Conservation (phyloP, 345 rosid genomes). For the Populus ilicifolia region DNA sequence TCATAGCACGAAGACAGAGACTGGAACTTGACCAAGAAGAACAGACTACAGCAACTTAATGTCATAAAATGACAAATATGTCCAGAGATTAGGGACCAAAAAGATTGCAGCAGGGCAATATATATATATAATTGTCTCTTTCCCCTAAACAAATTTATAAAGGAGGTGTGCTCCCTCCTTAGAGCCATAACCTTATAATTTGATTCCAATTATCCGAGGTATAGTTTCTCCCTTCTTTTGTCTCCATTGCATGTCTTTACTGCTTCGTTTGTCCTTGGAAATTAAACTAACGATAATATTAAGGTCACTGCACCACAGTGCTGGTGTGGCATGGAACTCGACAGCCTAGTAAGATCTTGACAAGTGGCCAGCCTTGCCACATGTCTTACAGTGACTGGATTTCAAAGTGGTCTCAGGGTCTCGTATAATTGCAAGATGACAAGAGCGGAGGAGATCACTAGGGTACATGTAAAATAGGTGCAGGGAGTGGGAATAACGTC, state of each 20-base stretch:
- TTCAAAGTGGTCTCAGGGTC: background rate
- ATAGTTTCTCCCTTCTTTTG: conserved; percentile 2
- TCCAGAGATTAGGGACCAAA: conserved; percentile 29
- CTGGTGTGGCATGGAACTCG: background rate
- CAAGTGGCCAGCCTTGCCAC: background rate
- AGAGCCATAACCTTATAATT: conserved; percentile 17
- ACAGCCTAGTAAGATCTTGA: background rate
- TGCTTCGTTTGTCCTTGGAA: conserved; percentile 1
- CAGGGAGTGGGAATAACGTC: background rate
- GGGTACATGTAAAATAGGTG: background rate
- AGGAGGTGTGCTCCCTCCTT: background rate
- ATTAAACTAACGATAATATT: too few relatives aligned
- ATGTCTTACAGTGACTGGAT: background rate
- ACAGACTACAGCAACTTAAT: conserved; percentile 23
- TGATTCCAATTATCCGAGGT: background rate
- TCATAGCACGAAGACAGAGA: background rate
- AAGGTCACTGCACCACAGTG: background rate
- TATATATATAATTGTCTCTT: conserved; percentile 22
- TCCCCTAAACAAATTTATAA: background rate
- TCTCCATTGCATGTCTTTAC: conserved; percentile 10
- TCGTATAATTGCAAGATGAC: background rate
- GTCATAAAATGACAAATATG: conserved; percentile 30
- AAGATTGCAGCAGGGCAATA: conserved; percentile 24
- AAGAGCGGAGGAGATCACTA: background rate
- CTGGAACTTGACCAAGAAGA: conserved; percentile 30